A percentile compares a stretch with the other conserved stretches of the same genome.
These are phyloP conservation scores for Penicillium argentinense DNA, from an alignment of 495 filamentous ascomycete genomes.

Conservation along the genomic window DNA sequence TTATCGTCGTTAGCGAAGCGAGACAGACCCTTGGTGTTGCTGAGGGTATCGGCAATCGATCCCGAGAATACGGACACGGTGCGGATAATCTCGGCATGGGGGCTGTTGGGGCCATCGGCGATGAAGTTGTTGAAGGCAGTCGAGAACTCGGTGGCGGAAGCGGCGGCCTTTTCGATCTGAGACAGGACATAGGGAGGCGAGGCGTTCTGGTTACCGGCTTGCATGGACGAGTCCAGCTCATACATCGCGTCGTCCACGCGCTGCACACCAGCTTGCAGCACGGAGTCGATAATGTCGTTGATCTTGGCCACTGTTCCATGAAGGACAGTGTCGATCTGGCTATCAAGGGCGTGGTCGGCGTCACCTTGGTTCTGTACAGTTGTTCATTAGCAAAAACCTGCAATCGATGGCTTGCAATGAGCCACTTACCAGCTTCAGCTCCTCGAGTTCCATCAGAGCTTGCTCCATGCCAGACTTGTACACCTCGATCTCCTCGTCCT, in stretches of 20 bases:
- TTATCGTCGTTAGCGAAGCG: conserved; percentile 94
- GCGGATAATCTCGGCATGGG: conserved; percentile 88
- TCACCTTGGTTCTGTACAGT: conserved; percentile 61
- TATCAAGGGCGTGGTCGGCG: conserved; percentile 79
- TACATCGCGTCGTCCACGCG: conserved; percentile 96
- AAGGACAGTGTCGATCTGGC: conserved; percentile 85
- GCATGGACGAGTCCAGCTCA: conserved; percentile 95
- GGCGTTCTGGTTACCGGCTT: conserved; percentile 97
- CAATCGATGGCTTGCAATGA: neutral
- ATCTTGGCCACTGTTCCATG: conserved; percentile 85
- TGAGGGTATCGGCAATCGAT: conserved; percentile 88
- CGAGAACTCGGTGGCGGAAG: conserved; percentile 92
- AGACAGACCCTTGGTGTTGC: conserved; percentile 93
- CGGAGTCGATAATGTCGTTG: conserved; percentile 96
- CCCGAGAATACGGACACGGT: conserved; percentile 87
- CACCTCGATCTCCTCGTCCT: conserved; percentile 96
- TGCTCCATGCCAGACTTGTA: conserved; percentile 98
- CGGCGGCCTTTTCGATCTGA: conserved; percentile 95
- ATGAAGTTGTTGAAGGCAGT: conserved; percentile 98
- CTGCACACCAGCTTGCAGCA: conserved; percentile 88
- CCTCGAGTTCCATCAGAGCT: conserved; percentile 85
- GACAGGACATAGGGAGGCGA: conserved; percentile 94
- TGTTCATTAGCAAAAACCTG: neutral
- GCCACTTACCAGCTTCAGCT: conserved; percentile 59
- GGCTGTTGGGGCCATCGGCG: conserved; percentile 91